Conservation (phyloP, 139 green algal genomes). For the Trebouxia sp. region DNA sequence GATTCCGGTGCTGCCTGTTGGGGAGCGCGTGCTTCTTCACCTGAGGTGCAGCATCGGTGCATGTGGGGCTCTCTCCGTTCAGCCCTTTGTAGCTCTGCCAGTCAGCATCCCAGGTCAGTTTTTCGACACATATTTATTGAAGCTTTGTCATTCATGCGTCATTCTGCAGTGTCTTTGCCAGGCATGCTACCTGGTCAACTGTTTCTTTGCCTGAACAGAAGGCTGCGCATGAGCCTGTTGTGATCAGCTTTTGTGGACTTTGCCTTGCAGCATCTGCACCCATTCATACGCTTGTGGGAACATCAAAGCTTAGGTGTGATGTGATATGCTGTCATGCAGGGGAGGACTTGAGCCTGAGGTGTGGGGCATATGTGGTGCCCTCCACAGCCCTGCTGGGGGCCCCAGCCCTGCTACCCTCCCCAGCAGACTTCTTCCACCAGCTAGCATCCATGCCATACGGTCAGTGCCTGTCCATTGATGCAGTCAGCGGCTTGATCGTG, state of each 20-base stretch:
- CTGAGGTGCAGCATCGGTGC: slow-evolving; percentile 19
- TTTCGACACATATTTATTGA: not conserved
- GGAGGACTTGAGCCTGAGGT: slow-evolving; percentile 31
- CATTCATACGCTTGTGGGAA: not conserved
- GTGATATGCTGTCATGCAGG: slow-evolving; percentile 31
- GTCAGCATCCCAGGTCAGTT: slow-evolving; percentile 8
- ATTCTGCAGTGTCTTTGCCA: not conserved
- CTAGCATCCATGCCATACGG: slow-evolving; percentile 23
- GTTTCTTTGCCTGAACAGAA: not conserved
- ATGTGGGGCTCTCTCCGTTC: slow-evolving; percentile 32
- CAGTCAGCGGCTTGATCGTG: not conserved
- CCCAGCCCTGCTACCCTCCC: not conserved
- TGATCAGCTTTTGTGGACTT: not conserved
- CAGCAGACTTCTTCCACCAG: slow-evolving; percentile 36
- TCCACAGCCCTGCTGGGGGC: slow-evolving; percentile 24
- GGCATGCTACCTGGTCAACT: not conserved
- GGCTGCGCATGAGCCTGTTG: not conserved
- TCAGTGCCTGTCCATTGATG: not conserved
- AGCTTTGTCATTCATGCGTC: no score
- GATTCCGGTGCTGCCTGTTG: slow-evolving; percentile 21
- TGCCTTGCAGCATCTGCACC: not conserved
- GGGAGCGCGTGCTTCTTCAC: not conserved
- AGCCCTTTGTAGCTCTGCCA: slow-evolving; percentile 34
- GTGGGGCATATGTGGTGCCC: slow-evolving; percentile 4
- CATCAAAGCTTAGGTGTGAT: not conserved